These are phyloP conservation scores for Alternaria brassicae DNA, from an alignment of 2,329 filamentous ascomycete species.

Conservation along the genomic window DNA sequence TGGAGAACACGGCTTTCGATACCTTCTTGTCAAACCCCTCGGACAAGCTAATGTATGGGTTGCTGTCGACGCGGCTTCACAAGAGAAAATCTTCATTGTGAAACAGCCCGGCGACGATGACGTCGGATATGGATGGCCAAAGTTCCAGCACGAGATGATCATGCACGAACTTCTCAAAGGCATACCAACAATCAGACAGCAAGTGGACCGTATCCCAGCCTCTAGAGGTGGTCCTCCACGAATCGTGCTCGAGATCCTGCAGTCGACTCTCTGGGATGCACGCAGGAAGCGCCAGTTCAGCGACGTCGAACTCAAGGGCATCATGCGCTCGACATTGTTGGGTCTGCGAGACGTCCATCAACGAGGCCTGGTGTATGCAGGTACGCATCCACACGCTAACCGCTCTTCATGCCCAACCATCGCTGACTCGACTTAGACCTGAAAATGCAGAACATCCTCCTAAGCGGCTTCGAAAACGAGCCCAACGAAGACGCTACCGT, in stretches of 20 bases:
- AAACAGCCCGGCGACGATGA: constrained; percentile 20
- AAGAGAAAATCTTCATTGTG: constrained; percentile 19
- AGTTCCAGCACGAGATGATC: constrained; percentile 20
- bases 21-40: constrained; percentile 17
- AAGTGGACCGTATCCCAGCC: constrained; percentile 18
- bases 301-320: constrained; percentile 18
- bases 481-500: neutral
- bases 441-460: constrained; percentile 20
- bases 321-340: constrained; percentile 15
- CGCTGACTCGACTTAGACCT: constrained; percentile 7
- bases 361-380: constrained; percentile 16
- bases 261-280: constrained; percentile 19
- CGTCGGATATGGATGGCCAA: constrained; percentile 14
- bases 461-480: constrained; percentile 11
- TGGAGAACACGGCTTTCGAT: constrained; percentile 17
- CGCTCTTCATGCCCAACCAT: fast-evolving
- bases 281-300: constrained; percentile 17
- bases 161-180: constrained; percentile 21
- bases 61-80: constrained; percentile 18
- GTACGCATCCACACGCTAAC: neutral
- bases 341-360: constrained; percentile 18
- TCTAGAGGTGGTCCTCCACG: constrained; percentile 10
- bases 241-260: constrained; percentile 15
- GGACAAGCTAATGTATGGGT: constrained; percentile 20
- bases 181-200: constrained; percentile 14